Percentiles rank a stretch among this genome's conserved stretches.
phyloP scores from a whole-genome alignment of 2,329 filamentous ascomycete genomes.

The Sclerotiophoma versabilis region DNA sequence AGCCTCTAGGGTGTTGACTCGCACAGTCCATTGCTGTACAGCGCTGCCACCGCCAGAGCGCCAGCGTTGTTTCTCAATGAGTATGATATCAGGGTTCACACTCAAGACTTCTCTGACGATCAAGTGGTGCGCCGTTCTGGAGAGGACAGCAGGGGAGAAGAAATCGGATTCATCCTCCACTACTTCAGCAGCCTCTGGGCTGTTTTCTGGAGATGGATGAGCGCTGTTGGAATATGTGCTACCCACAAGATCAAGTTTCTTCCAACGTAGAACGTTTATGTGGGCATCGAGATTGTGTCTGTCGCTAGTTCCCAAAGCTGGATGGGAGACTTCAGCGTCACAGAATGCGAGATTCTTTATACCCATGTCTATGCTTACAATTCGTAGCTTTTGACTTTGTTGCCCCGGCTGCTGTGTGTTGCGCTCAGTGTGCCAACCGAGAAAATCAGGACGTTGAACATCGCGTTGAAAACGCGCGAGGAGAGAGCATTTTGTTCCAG shows the following conservation, averaged over 20 bases:
- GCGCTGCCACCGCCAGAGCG: slow-evolving; percentile 69
- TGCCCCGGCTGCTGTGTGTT: slow-evolving; percentile 29
- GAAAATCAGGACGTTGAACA: slow-evolving; percentile 24
- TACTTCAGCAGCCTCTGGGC: neutral
- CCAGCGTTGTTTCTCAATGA: slow-evolving; percentile 72
- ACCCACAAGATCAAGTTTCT: slow-evolving; percentile 38
- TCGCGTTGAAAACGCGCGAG: slow-evolving; percentile 58
- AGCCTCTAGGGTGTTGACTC: slow-evolving; percentile 81
- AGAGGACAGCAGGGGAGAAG: slow-evolving; percentile 63
- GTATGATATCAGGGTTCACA: slow-evolving; percentile 69
- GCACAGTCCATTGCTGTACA: slow-evolving; percentile 81
- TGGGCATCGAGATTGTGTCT: slow-evolving; percentile 7
- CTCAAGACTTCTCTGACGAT: slow-evolving; percentile 57
- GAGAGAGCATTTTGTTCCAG: slow-evolving; percentile 67
- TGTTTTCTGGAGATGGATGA: neutral
- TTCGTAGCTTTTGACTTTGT: slow-evolving; percentile 42
- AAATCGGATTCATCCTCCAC: slow-evolving; percentile 39
- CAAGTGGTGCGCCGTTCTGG: slow-evolving; percentile 63
- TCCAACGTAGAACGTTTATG: slow-evolving; percentile 42
- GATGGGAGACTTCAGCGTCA: slow-evolving; percentile 56
- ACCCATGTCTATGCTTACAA: slow-evolving; percentile 85
- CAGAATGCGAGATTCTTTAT: slow-evolving; percentile 82
- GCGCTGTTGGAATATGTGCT: neutral
- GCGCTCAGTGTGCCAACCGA: neutral
- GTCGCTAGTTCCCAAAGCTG: neutral